A percentile compares a stretch with the other conserved stretches of the same genome.
Evolutionary conservation across 1,139 yeast genomes (phyloP).

Genomic region (Suhomyces yuchorum): DNA sequence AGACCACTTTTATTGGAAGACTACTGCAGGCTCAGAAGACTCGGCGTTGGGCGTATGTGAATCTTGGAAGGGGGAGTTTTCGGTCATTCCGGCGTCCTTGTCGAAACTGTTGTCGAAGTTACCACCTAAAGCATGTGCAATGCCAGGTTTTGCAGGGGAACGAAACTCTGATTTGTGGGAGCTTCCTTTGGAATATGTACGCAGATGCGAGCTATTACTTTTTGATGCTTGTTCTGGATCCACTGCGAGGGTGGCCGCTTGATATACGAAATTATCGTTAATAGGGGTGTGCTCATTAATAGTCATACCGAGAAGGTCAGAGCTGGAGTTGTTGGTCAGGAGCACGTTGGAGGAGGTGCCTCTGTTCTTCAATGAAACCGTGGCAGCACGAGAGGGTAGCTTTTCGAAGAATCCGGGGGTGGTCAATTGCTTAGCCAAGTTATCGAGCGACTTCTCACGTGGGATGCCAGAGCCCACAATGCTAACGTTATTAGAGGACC

Average conservation of each 20-base stretch:
- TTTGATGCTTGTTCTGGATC: background rate
- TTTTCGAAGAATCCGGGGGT: constrained; percentile 43
- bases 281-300: constrained; percentile 22
- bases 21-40: constrained; percentile 9
- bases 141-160: background rate
- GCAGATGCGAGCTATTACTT: background rate
- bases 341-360: constrained; percentile 7
- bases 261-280: constrained; percentile 39
- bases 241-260: constrained; percentile 20
- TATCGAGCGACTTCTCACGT: constrained; percentile 32
- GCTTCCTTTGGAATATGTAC: background rate
- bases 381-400: constrained; percentile 37
- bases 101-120: constrained; percentile 14
- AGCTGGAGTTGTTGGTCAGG: constrained; percentile 15
- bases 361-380: constrained; percentile 21
- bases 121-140: constrained; percentile 2
- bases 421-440: constrained; percentile 45
- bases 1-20: constrained; percentile 7
- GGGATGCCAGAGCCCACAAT: constrained; percentile 7
- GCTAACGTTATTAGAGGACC: constrained; percentile 8
- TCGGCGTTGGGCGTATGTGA: constrained; percentile 2
- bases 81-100: constrained; percentile 13
- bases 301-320: constrained; percentile 12
- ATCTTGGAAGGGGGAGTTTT: constrained; percentile 11
- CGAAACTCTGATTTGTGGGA: background rate